These are phyloP conservation scores for Alternaria sp. DNA, from an alignment of 2,329 filamentous ascomycete species.

Conservation along the genomic window DNA sequence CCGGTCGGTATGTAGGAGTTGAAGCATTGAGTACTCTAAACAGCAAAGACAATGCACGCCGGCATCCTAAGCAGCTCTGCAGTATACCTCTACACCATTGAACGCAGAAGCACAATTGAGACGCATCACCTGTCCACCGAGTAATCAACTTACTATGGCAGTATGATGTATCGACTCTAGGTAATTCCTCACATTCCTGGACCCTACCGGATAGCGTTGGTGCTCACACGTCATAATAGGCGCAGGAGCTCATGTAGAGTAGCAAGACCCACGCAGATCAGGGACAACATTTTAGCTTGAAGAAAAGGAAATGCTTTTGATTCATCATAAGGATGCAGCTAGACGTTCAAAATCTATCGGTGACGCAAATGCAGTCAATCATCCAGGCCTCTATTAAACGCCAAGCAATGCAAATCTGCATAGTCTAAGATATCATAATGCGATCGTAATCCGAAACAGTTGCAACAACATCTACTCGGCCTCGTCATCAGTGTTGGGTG, in stretches of 20 bases:
- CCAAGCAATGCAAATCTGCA: constrained; percentile 28
- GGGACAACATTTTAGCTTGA: not conserved
- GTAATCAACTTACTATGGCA: not conserved
- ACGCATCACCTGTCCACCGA: not conserved
- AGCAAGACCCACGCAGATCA: not conserved
- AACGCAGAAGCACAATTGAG: not conserved
- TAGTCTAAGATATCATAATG: constrained; percentile 18
- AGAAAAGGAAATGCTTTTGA: constrained; percentile 15
- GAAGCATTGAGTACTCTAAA: not conserved
- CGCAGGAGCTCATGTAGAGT: not conserved
- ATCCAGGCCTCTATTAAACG: constrained; percentile 25
- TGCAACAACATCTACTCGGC: constrained; percentile 35
- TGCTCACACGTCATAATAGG: not conserved
- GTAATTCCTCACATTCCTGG: not conserved
- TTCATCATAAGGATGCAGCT: constrained; percentile 12
- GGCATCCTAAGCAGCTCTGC: not conserved
- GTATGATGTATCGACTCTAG: not conserved
- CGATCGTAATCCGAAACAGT: constrained; percentile 11
- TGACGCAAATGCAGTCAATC: constrained; percentile 10
- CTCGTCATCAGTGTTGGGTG: constrained; percentile 50
- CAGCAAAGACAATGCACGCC: not conserved
- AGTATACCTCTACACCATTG: not conserved
- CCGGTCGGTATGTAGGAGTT: not conserved
- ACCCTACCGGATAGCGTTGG: not conserved
- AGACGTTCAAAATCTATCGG: constrained; percentile 14